Evolutionary conservation across 805 yeast genomes (phyloP).

Genomic region (Wickerhamomyces chaumierensis): DNA sequence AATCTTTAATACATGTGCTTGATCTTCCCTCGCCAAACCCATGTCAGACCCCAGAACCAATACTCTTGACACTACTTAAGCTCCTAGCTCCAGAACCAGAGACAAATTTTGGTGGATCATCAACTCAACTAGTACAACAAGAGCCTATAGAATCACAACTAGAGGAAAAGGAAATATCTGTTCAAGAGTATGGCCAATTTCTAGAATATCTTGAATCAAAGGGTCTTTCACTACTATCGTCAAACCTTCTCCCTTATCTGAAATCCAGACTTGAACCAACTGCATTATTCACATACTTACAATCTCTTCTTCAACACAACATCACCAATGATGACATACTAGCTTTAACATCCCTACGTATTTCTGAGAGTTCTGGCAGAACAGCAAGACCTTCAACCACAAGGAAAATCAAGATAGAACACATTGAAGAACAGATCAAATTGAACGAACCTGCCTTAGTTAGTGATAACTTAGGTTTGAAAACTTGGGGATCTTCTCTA

Average conservation of each 20-base stretch:
- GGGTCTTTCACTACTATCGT: conserved; percentile 24
- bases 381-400: conserved; percentile 67
- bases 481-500: conserved; percentile 93
- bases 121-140: not conserved
- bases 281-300: not conserved
- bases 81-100: conserved; percentile 38
- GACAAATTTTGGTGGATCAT: conserved; percentile 27
- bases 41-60: conserved; percentile 33
- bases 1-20: conserved; percentile 33
- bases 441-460: conserved; percentile 81
- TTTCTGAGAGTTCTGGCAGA: conserved; percentile 77
- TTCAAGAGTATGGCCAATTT: conserved; percentile 17
- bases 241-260: conserved; percentile 19
- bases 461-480: conserved; percentile 77
- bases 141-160: conserved; percentile 17
- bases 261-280: conserved; percentile 19
- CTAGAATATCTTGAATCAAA: conserved; percentile 32
- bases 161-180: conserved; percentile 22
- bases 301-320: conserved; percentile 26
- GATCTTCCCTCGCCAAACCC: conserved; percentile 46
- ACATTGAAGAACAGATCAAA: conserved; percentile 19
- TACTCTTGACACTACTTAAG: conserved; percentile 32
- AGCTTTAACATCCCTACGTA: conserved; percentile 46
- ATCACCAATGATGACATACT: conserved; percentile 30
- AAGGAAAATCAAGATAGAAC: conserved; percentile 42